These are phyloP conservation scores for Nakataea oryzae DNA, from an alignment of 2,329 filamentous ascomycete species.

Conservation along the genomic window DNA sequence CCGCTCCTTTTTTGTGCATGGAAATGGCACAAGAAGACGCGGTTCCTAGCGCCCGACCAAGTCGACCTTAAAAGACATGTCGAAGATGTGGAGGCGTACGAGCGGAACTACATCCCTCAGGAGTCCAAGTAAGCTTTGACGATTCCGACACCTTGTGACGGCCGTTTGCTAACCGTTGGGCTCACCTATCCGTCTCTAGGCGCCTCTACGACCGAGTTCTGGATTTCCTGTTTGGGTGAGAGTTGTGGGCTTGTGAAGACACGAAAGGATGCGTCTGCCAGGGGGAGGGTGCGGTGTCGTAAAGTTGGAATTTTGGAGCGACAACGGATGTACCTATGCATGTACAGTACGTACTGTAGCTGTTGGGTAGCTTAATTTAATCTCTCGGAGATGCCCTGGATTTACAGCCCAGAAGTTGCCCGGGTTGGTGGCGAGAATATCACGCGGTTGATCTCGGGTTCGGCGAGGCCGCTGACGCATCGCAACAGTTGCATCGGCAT, in stretches of 20 bases:
- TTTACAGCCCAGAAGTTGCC: no score
- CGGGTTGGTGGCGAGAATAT: no score
- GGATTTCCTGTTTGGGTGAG: not conserved
- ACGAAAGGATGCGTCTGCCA: not conserved
- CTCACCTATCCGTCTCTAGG: not conserved
- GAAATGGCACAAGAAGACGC: constrained; percentile 56
- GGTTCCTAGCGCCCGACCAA: constrained; percentile 40
- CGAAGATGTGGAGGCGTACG: constrained; percentile 43
- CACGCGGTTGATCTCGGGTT: no score
- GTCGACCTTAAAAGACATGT: constrained; percentile 52
- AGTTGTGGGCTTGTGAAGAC: not conserved
- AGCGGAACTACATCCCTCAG: constrained; percentile 16
- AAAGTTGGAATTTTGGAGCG: no score
- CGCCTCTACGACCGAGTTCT: not conserved
- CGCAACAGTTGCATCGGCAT: no score
- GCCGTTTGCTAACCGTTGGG: not conserved
- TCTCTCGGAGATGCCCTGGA: no score
- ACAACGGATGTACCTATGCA: no score
- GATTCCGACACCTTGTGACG: not conserved
- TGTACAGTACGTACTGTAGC: no score
- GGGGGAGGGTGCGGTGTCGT: no score
- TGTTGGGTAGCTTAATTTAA: no score
- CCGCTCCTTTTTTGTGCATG: constrained; percentile 49
- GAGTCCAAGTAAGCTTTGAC: not conserved
- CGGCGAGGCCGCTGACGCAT: no score